phyloP scores from a whole-genome alignment of 176 grass and related monocot species.

The Carex scoparia region DNA sequence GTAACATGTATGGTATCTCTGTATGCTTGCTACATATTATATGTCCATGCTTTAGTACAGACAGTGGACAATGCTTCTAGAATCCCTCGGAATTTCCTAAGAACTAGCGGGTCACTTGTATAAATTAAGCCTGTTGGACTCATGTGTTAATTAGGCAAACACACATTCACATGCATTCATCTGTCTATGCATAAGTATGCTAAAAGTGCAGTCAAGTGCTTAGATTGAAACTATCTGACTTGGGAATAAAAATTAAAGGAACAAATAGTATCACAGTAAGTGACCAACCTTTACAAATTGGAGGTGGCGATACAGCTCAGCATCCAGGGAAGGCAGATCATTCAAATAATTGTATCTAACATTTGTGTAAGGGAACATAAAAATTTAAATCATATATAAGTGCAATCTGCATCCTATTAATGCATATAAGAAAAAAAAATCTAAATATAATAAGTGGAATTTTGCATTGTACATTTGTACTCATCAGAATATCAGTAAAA shows the following conservation, averaged over 20 bases:
- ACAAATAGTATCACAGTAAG: neutral
- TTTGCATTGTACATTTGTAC: neutral
- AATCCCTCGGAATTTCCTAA: neutral
- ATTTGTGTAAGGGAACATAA: neutral
- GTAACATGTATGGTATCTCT: neutral
- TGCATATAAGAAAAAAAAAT: conserved; percentile 4
- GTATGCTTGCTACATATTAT: neutral
- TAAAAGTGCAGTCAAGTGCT: neutral
- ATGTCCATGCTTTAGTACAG: neutral
- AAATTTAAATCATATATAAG: conserved; percentile 15
- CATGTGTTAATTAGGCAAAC: neutral
- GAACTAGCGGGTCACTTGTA: neutral
- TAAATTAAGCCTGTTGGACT: neutral
- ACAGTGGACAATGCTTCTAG: neutral
- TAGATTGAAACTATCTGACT: neutral
- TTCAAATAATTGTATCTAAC: conserved; percentile 89
- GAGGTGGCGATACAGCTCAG: conserved; percentile 92
- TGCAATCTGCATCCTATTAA: neutral
- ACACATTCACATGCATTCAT: neutral
- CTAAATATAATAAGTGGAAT: conserved; percentile 22
- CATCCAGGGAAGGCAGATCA: conserved; percentile 96
- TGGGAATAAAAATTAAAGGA: neutral
- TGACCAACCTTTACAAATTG: conserved; percentile 80
- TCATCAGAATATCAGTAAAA: neutral
- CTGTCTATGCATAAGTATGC: neutral